Evolutionary conservation across 176 grass and related monocot species (phyloP), one percentile per base, ranked within the genome.

Genomic region (Eremochloa ophiuroides): DNA sequence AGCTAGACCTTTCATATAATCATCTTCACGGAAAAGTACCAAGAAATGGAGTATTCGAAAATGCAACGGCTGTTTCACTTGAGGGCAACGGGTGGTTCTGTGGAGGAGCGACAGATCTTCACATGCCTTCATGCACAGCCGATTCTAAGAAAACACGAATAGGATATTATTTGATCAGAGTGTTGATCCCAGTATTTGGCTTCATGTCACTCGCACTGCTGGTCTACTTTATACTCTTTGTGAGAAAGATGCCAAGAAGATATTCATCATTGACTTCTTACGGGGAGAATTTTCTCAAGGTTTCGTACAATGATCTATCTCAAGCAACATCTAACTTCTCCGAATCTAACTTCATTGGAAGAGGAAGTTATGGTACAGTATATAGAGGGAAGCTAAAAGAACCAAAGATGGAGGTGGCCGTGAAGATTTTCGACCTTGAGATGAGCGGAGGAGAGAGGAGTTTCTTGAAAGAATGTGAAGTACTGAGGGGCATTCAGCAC

Each of bases 321-420:
- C 83, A 71, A 83, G 88, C 85, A 0, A 94, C 91, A 20, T 0
- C 56, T 0, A 15, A 85, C 23, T 89, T 91, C 44, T 85, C 81
- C 5, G 15, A 22, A 13, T 41, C 56, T 4, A 83, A 82, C 37
- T 31, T 94, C 1, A 23, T 89, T 47, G 92, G 89, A 14, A 69
- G 30, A 27, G 92, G 86, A 69, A 82, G 79, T 13, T 94, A 66
- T 7, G 86, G 86, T 18, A 82, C 86, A 2, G 92, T 94, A 3
- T 94, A 94, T 1, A 84, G 43, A 72, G 89, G 92, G 9, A 69
- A 22, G 10, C 3, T 86, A 6, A 53, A 38, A 3, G 7, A 62
- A n/a, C n/a, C n/a, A n/a, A n/a, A n/a, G 37, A 18, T 35, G 3
- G 29, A 40, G 2, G 51, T 94, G 62, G 88, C 91, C 0, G 69